phyloP scores from a whole-genome alignment of 305 asterid species.

The Solanum aculeatissimum region DNA sequence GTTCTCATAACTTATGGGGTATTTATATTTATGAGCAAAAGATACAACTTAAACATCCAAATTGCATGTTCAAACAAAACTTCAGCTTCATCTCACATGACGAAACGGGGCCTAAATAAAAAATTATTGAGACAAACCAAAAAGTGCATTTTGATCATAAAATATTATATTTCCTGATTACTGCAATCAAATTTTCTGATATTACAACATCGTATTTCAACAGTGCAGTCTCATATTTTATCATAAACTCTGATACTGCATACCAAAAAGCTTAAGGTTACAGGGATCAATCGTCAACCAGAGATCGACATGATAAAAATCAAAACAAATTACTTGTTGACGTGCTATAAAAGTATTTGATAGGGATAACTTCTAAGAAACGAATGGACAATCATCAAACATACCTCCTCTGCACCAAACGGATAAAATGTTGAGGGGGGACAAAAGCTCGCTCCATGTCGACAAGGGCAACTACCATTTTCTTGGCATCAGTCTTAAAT shows the following conservation, averaged over 20 bases:
- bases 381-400: slow-evolving; percentile 1
- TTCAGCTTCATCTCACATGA: no score
- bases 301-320: background rate
- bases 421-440: slow-evolving; percentile 97
- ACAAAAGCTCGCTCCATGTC: slow-evolving; percentile 99
- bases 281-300: background rate
- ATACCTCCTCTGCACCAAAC: slow-evolving; percentile 93
- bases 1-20: no score
- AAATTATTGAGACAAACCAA: background rate
- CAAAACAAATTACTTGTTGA: background rate
- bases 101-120: background rate
- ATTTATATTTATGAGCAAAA: no score
- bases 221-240: background rate
- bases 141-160: background rate
- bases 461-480: slow-evolving; percentile 96
- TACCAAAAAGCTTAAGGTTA: background rate
- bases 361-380: background rate
- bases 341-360: background rate
- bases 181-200: background rate
- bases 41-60: no score
- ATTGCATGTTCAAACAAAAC: no score
- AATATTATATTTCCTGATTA: background rate
- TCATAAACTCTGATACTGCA: background rate
- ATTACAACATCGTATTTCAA: background rate
- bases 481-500: slow-evolving; percentile 78